These are phyloP conservation scores for Zygoascus sp. DNA, from an alignment of 1,139 yeast species.

Conservation along the genomic window DNA sequence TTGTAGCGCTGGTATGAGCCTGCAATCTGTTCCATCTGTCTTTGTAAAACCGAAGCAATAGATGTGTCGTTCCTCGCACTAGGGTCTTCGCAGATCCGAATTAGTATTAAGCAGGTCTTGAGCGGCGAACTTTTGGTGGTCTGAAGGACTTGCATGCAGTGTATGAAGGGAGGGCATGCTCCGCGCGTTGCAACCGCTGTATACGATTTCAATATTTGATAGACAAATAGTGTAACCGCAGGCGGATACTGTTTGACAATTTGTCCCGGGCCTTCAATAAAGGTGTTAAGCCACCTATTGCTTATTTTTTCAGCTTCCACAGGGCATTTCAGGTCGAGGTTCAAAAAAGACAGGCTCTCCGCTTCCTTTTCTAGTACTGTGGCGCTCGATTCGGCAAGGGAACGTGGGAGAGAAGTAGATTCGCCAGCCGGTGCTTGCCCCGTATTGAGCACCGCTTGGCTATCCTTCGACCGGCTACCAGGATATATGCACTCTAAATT, in stretches of 20 bases:
- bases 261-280: constrained; percentile 8
- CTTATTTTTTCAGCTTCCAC: constrained; percentile 9
- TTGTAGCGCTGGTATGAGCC: not conserved
- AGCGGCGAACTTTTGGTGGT: constrained; percentile 3
- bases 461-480: no score
- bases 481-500: no score
- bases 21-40: constrained; percentile 11
- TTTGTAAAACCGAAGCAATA: constrained; percentile 1
- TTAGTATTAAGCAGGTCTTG: constrained; percentile 6
- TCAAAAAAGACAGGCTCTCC: constrained; percentile 4
- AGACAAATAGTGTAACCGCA: constrained; percentile 1
- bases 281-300: constrained; percentile 13
- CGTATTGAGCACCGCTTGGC: no score
- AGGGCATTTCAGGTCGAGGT: constrained; percentile 12
- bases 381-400: no score
- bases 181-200: constrained; percentile 10
- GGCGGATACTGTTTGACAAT: constrained; percentile 7
- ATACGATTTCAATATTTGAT: constrained; percentile 11
- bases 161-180: constrained; percentile 13
- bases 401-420: no score
- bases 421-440: no score
- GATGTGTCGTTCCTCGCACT: constrained; percentile 8
- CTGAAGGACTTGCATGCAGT: constrained; percentile 9
- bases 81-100: constrained; percentile 13
- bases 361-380: no score